These are phyloP conservation scores for Taiwanofungus camphoratus DNA, from an alignment of 1,284 basidiomycete genomes.

Conservation along the genomic window DNA sequence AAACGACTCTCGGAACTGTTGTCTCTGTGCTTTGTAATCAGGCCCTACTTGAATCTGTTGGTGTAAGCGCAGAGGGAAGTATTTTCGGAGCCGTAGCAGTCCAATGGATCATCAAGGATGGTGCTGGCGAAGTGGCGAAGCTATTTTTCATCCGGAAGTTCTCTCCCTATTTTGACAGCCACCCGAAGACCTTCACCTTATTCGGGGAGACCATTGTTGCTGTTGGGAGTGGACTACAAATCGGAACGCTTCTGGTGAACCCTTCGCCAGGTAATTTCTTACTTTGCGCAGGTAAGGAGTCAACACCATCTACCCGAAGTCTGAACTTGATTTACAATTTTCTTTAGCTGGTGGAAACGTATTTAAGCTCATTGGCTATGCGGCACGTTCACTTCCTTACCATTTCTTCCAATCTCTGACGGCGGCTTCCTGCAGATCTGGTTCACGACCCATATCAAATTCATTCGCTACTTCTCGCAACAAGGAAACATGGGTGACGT, in stretches of 20 bases:
- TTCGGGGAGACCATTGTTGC: conserved; percentile 22
- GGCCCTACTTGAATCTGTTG: conserved; percentile 27
- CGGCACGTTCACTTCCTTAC: conserved; percentile 15
- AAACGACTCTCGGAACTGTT: conserved; percentile 24
- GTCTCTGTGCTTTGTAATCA: conserved; percentile 30
- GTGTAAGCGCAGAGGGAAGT: conserved; percentile 28
- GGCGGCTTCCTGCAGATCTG: conserved; percentile 18
- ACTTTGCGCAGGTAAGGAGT: conserved; percentile 24
- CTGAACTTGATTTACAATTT: background rate
- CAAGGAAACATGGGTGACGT: conserved; percentile 29
- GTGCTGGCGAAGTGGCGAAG: conserved; percentile 28
- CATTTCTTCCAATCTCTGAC: background rate
- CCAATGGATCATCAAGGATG: conserved; percentile 31
- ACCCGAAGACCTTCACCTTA: conserved; percentile 28
- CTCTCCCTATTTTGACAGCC: conserved; percentile 29
- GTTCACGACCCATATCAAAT: conserved; percentile 31
- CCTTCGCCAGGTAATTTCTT: conserved; percentile 24
- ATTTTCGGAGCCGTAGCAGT: conserved; percentile 30
- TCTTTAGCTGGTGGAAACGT: conserved; percentile 26
- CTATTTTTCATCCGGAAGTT: conserved; percentile 29
- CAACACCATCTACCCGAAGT: background rate
- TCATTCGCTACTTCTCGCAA: conserved; percentile 27
- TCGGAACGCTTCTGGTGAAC: conserved; percentile 24
- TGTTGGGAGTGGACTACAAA: conserved; percentile 25
- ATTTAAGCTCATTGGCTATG: conserved; percentile 27